Conservation (phyloP, 1,139 yeast species). For the Blastobotrys arbuscula region DNA sequence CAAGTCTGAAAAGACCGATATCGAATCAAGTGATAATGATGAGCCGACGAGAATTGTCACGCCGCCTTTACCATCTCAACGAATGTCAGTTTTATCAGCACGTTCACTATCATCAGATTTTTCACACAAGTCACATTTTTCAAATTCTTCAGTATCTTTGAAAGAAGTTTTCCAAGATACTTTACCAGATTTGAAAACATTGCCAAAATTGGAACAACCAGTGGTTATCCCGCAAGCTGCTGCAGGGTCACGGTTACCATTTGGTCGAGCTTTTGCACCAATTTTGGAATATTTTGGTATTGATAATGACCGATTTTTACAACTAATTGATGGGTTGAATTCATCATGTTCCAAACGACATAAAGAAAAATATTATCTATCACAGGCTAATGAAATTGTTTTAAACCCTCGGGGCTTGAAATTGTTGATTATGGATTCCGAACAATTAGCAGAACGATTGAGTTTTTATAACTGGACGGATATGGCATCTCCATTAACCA, state of each 20-base stretch:
- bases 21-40: neutral
- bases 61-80: constrained; percentile 1
- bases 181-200: constrained; percentile 2
- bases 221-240: constrained; percentile 10
- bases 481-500: constrained; percentile 2
- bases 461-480: constrained; percentile 8
- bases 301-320: constrained; percentile 1
- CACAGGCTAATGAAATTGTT: constrained; percentile 3
- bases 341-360: neutral
- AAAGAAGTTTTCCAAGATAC: neutral
- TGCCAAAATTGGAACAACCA: constrained; percentile 10
- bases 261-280: constrained; percentile 9
- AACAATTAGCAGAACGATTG: constrained; percentile 7
- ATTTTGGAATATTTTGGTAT: constrained; percentile 6
- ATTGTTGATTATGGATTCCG: neutral
- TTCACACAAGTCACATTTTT: neutral
- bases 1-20: neutral
- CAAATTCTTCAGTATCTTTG: neutral
- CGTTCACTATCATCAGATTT: neutral
- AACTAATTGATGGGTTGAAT: constrained; percentile 9
- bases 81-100: neutral
- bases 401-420: constrained; percentile 11
- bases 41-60: neutral
- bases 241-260: constrained; percentile 7
- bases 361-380: neutral